Percentiles rank a stretch among this genome's conserved stretches.
phyloP scores from a whole-genome alignment of 2,329 filamentous ascomycete genomes.

The Sphaerulina populicola region DNA sequence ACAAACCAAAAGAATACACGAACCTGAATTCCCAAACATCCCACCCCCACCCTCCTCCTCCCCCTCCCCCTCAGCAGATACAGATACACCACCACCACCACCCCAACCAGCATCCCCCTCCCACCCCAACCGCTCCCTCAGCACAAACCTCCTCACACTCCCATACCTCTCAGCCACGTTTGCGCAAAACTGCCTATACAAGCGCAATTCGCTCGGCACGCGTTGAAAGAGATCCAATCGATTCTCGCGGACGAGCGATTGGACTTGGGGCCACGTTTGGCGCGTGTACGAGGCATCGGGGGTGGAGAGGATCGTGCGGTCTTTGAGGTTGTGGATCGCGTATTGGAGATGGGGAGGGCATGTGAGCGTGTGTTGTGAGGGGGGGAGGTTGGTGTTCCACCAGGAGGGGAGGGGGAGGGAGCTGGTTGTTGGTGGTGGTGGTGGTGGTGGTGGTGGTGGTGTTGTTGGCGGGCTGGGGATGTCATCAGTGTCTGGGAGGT shows the following conservation, averaged over 20 bases:
- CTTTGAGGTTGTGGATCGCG: conserved; percentile 52
- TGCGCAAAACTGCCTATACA: conserved; percentile 64
- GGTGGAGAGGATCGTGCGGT: conserved; percentile 60
- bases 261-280: conserved; percentile 63
- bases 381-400: conserved; percentile 79
- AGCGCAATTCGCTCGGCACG: conserved; percentile 65
- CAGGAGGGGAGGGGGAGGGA: no score
- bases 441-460: no score
- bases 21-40: no score
- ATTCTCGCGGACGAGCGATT: conserved; percentile 55
- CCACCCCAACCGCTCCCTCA: conserved; percentile 65
- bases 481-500: neutral
- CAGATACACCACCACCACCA: no score
- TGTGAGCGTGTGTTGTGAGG: conserved; percentile 50
- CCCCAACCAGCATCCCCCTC: conserved; percentile 27
- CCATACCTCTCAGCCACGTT: conserved; percentile 59
- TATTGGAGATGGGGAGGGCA: conserved; percentile 65
- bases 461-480: neutral
- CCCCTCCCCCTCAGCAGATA: no score
- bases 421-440: no score
- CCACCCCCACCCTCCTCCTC: no score
- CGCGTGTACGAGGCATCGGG: conserved; percentile 57
- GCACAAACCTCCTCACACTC: conserved; percentile 67
- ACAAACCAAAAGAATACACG: no score
- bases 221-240: conserved; percentile 69